Conservation (phyloP, 768 basidiomycete genomes). For the Kwoniella sp. region DNA sequence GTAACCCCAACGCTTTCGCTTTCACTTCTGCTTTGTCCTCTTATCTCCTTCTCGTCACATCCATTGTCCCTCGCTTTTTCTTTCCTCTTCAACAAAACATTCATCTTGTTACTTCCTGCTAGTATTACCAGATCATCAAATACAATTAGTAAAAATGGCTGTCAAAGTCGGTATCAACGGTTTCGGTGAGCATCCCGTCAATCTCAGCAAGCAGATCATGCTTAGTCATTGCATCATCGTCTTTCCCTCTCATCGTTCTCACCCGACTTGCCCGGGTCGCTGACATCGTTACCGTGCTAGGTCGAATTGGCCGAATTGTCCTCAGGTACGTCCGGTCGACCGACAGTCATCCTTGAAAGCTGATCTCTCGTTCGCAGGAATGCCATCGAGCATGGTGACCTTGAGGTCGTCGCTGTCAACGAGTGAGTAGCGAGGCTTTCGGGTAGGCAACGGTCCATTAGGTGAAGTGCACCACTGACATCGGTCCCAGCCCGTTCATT, state of each 20-base stretch:
- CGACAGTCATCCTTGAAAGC: background rate
- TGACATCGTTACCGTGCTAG: slow-evolving; percentile 59
- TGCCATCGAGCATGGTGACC: slow-evolving; percentile 72
- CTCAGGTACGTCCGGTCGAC: slow-evolving; percentile 56
- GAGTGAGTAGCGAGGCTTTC: slow-evolving; percentile 78
- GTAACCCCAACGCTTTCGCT: background rate
- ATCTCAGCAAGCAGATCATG: background rate
- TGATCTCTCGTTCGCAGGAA: slow-evolving; percentile 64
- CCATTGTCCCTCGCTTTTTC: slow-evolving; percentile 7
- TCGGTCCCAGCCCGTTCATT: slow-evolving; percentile 80
- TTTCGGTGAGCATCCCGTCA: slow-evolving; percentile 60
- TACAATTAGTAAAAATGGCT: slow-evolving; percentile 53
- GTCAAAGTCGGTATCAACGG: slow-evolving; percentile 97
- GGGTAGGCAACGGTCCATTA: too few relatives aligned
- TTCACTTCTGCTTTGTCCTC: background rate
- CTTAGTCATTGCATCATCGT: background rate
- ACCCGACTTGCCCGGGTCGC: too few relatives aligned
- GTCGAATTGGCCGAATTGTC: slow-evolving; percentile 99
- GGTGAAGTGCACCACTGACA: too few relatives aligned
- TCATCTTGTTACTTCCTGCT: slow-evolving; percentile 18
- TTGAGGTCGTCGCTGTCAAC: slow-evolving; percentile 91
- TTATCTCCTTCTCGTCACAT: background rate
- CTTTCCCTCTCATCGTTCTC: too few relatives aligned
- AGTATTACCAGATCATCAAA: slow-evolving; percentile 10
- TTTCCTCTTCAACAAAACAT: slow-evolving; percentile 9